Conservation (phyloP, 2,329 filamentous ascomycete species). For the Fusarium sp. region DNA sequence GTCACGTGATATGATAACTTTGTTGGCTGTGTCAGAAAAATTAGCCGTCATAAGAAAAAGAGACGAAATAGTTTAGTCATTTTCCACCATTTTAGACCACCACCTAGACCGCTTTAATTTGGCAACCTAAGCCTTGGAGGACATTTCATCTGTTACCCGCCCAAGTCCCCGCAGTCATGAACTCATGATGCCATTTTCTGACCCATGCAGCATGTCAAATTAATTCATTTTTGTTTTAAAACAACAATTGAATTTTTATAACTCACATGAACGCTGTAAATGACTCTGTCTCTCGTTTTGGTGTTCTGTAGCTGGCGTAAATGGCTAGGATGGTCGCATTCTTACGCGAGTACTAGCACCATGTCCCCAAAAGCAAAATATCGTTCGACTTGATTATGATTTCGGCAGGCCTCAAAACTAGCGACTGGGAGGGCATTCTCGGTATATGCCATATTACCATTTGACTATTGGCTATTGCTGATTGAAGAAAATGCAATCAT, state of each 20-base stretch:
- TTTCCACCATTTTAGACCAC: no score
- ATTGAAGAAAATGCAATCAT: accelerated
- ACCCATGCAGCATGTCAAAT: not conserved
- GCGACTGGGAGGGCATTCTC: not conserved
- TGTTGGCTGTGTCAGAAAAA: not conserved
- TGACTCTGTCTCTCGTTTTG: not conserved
- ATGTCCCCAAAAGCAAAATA: constrained; percentile 38
- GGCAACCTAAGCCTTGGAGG: no score
- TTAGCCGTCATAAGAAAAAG: no score
- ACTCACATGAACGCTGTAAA: not conserved
- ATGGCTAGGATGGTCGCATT: not conserved
- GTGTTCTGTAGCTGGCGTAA: not conserved
- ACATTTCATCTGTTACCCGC: no score
- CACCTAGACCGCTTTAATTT: no score
- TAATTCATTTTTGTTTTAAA: constrained; percentile 1
- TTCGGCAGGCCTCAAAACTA: not conserved
- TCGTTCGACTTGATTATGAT: constrained; percentile 8
- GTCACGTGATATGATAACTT: constrained; percentile 39
- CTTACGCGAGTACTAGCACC: constrained; percentile 31
- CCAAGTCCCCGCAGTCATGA: constrained; percentile 45
- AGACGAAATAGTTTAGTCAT: no score
- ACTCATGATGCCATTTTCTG: constrained; percentile 42
- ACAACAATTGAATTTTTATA: not conserved
- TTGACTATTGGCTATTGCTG: accelerated
- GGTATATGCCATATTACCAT: not conserved